These are phyloP conservation scores for Bromus sterilis DNA, from an alignment of 176 grass and related monocot genomes.

Conservation along the genomic window DNA sequence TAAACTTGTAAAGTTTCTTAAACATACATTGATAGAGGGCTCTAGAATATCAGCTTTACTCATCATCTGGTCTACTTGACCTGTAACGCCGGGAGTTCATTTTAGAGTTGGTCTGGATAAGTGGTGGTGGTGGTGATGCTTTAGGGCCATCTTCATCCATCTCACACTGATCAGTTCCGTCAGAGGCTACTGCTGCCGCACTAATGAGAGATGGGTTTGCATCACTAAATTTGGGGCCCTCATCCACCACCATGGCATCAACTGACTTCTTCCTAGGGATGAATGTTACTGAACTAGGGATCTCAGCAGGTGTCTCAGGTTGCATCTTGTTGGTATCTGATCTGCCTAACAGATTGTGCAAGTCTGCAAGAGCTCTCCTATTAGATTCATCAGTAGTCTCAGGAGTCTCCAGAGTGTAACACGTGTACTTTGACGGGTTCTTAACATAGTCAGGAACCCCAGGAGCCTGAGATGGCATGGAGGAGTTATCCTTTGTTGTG, in stretches of 20 bases:
- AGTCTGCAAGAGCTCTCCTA: slow-evolving; percentile 61
- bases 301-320: slow-evolving; percentile 41
- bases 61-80: slow-evolving; percentile 27
- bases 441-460: slow-evolving; percentile 70
- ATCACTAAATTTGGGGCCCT: slow-evolving; percentile 18
- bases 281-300: slow-evolving; percentile 59
- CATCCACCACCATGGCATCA: slow-evolving; percentile 70
- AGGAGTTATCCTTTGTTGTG: slow-evolving; percentile 9
- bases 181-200: slow-evolving; percentile 30
- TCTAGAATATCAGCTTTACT: slow-evolving; percentile 9
- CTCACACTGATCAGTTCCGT: slow-evolving; percentile 50
- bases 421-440: slow-evolving; percentile 90
- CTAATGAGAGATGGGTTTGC: slow-evolving; percentile 27
- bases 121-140: background rate
- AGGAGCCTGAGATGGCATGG: background rate
- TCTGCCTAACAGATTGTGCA: slow-evolving; percentile 49
- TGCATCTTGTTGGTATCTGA: slow-evolving; percentile 32
- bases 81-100: slow-evolving; percentile 30
- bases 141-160: slow-evolving; percentile 67
- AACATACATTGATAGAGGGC: background rate
- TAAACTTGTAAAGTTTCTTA: slow-evolving; percentile 1
- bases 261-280: slow-evolving; percentile 68
- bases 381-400: slow-evolving; percentile 54
- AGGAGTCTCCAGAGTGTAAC: slow-evolving; percentile 59
- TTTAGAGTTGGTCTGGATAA: slow-evolving; percentile 20